Conservation (phyloP, 1,284 basidiomycete genomes). For the Ustilago bromivora region DNA sequence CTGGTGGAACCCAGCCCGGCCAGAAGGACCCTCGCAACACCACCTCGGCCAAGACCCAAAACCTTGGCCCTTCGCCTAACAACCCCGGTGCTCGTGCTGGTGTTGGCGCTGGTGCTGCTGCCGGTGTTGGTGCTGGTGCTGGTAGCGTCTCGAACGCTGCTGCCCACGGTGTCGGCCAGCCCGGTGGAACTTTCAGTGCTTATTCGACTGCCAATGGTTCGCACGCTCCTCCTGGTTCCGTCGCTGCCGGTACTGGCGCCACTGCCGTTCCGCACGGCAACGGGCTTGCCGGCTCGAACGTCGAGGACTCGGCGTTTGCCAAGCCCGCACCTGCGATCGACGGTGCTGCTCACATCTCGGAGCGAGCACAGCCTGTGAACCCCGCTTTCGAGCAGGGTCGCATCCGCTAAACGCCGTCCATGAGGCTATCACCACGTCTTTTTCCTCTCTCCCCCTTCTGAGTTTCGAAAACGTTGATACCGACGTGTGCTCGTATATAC, state of each 20-base stretch:
- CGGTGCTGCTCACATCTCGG: constrained; percentile 38
- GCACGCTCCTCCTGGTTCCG: constrained; percentile 37
- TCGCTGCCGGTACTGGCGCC: constrained; percentile 41
- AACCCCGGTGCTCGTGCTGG: constrained; percentile 18
- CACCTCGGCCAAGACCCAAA: constrained; percentile 38
- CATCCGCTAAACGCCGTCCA: constrained; percentile 29
- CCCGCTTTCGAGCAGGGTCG: constrained; percentile 34
- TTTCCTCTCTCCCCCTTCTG: constrained; percentile 3
- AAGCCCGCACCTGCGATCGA: constrained; percentile 51
- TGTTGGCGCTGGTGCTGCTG: constrained; percentile 11
- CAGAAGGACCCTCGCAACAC: constrained; percentile 56
- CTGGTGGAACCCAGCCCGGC: constrained; percentile 2
- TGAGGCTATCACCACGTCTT: background rate
- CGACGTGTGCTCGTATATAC: constrained; percentile 48
- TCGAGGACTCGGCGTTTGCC: constrained; percentile 26
- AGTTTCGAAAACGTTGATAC: constrained; percentile 35
- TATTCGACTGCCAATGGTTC: constrained; percentile 42
- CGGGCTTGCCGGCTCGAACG: constrained; percentile 12
- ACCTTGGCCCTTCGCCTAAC: constrained; percentile 48
- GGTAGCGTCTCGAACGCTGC: constrained; percentile 26
- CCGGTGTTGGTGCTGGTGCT: background rate
- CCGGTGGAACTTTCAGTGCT: constrained; percentile 29
- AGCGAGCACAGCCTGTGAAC: constrained; percentile 47
- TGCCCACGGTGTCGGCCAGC: constrained; percentile 40
- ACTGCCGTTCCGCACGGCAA: constrained; percentile 24